These are phyloP conservation scores for Boletellus deceptivus DNA, from an alignment of 1,284 basidiomycete species.

Conservation along the genomic window DNA sequence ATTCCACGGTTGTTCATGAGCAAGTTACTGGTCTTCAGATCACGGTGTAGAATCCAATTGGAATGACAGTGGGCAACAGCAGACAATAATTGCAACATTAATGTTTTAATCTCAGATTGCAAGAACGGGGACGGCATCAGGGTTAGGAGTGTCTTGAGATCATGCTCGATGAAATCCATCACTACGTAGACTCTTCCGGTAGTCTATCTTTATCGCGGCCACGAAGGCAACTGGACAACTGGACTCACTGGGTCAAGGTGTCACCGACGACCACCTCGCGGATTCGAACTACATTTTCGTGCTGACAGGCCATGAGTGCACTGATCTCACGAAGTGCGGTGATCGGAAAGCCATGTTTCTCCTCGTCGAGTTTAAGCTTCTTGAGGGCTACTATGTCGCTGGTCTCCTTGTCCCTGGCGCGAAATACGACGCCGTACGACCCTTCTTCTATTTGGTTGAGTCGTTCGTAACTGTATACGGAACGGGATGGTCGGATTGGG, in stretches of 20 bases:
- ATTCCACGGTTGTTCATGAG: slow-evolving; percentile 98
- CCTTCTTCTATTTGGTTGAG: slow-evolving; percentile 99
- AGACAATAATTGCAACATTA: slow-evolving; percentile 92
- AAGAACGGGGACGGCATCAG: slow-evolving; percentile 94
- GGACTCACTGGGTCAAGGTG: slow-evolving; percentile 92
- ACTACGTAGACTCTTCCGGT: slow-evolving; percentile 89
- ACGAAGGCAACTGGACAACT: slow-evolving; percentile 4
- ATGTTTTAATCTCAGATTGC: slow-evolving; percentile 96
- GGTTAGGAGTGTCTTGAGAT: slow-evolving; percentile 92
- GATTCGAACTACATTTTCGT: slow-evolving; percentile 94
- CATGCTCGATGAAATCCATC: slow-evolving; percentile 99
- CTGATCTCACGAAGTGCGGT: slow-evolving; percentile 95
- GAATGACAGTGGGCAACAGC: slow-evolving; percentile 91
- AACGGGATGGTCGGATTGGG: slow-evolving; percentile 76
- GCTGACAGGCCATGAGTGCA: slow-evolving; percentile 87
- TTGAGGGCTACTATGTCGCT: slow-evolving; percentile 96
- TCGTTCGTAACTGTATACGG: slow-evolving; percentile 89
- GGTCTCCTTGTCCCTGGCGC: slow-evolving; percentile 90
- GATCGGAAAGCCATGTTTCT: slow-evolving; percentile 98
- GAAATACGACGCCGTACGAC: slow-evolving; percentile 96
- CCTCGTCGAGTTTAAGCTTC: slow-evolving; percentile 97
- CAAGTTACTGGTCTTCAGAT: slow-evolving; percentile 96
- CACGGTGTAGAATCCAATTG: slow-evolving; percentile 97
- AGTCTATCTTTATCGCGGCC: slow-evolving; percentile 17
- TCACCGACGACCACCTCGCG: slow-evolving; percentile 99